Evolutionary conservation across 768 basidiomycete species (phyloP).

Genomic region (Pholiota conissans): DNA sequence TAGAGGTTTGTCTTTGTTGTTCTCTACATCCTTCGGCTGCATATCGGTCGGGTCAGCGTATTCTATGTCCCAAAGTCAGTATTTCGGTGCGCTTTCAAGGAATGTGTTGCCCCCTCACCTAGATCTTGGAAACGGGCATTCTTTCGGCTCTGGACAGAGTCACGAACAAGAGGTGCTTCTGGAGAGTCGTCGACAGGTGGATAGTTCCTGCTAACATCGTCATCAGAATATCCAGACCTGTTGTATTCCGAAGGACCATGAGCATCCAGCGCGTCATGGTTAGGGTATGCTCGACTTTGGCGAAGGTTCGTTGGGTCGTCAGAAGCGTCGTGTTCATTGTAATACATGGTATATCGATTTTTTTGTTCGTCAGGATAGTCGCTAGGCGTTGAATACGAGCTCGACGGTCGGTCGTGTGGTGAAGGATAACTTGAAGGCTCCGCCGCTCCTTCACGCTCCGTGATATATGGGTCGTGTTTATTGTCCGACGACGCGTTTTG

Average conservation of each 20-base stretch:
- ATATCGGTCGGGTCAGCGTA: slow-evolving; percentile 53
- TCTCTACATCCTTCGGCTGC: slow-evolving; percentile 25
- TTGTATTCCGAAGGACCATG: slow-evolving; percentile 1
- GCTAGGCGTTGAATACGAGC: neutral
- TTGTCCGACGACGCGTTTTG: neutral
- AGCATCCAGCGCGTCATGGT: neutral
- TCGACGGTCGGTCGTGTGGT: neutral
- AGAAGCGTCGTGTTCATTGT: slow-evolving; percentile 3
- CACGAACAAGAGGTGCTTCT: slow-evolving; percentile 44
- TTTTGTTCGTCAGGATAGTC: slow-evolving; percentile 7
- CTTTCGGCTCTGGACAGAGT: slow-evolving; percentile 40
- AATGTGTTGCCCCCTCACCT: slow-evolving; percentile 36
- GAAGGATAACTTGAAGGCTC: neutral
- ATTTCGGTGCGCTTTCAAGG: neutral
- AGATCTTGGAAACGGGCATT: slow-evolving; percentile 50
- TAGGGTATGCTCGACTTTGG: neutral
- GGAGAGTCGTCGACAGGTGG: slow-evolving; percentile 26
- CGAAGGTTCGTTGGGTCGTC: slow-evolving; percentile 15
- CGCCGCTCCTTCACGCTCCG: no score
- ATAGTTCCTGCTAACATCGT: slow-evolving; percentile 11
- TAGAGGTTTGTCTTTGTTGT: slow-evolving; percentile 46
- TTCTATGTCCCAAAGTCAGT: slow-evolving; percentile 38
- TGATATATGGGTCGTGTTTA: slow-evolving; percentile 4
- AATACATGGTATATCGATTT: neutral
- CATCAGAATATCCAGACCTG: slow-evolving; percentile 11